These are phyloP conservation scores for Climacium dendroides DNA, from an alignment of 225 moss, liverwort and hornwort genomes.

Conservation along the genomic window DNA sequence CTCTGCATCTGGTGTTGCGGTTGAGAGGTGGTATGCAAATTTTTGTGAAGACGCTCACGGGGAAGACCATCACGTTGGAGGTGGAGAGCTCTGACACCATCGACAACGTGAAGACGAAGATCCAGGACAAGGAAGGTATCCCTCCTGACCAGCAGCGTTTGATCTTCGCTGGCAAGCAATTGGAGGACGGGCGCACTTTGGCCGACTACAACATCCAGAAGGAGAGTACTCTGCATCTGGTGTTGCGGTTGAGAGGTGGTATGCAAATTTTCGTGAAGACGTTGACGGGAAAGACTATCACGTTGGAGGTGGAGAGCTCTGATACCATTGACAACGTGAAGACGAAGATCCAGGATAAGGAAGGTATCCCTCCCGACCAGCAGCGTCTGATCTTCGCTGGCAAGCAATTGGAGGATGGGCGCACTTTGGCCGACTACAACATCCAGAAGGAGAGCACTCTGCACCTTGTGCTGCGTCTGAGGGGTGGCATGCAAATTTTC, in stretches of 20 bases:
- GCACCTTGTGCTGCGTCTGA: background rate
- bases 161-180: background rate
- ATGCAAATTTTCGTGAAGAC: background rate
- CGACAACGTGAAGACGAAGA: background rate
- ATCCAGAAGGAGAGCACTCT: background rate
- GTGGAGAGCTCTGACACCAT: background rate
- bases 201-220: background rate
- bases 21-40: background rate
- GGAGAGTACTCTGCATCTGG: rapidly evolving
- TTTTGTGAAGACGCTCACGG: background rate
- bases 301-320: background rate
- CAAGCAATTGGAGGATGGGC: background rate
- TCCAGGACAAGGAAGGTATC: background rate
- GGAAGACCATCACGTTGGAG: background rate
- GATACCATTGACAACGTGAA: background rate
- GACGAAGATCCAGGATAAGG: background rate
- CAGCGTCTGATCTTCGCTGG: background rate
- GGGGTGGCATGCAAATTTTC: background rate
- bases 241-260: background rate
- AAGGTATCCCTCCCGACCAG: background rate
- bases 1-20: background rate
- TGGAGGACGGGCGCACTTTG: background rate
- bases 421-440: background rate
- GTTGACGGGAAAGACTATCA: background rate
- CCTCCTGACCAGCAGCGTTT: background rate